phyloP scores from a whole-genome alignment of 495 filamentous ascomycete species.

The Terfezia boudieri region DNA sequence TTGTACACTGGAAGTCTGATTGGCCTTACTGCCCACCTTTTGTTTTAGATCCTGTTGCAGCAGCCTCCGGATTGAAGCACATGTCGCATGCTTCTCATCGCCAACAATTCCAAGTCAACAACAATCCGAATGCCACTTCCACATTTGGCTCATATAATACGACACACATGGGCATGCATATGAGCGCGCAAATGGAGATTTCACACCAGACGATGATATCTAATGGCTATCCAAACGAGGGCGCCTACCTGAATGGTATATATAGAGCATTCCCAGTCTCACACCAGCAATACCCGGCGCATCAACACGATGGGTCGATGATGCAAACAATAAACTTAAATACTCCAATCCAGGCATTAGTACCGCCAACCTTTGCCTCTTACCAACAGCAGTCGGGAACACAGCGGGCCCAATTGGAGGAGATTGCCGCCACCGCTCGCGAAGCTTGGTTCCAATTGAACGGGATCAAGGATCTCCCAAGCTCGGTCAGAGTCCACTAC shows the following conservation, averaged over 20 bases:
- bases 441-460: slow-evolving; percentile 39
- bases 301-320: slow-evolving; percentile 10
- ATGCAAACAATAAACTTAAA: slow-evolving; percentile 7
- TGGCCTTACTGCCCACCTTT: slow-evolving; percentile 60
- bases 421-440: slow-evolving; percentile 31
- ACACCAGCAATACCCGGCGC: background rate
- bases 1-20: slow-evolving; percentile 55
- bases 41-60: slow-evolving; percentile 29
- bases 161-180: background rate
- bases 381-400: slow-evolving; percentile 17
- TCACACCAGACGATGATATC: background rate
- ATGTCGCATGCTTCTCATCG: slow-evolving; percentile 2
- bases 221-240: slow-evolving; percentile 1
- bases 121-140: background rate
- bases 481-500: slow-evolving; percentile 37
- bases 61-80: slow-evolving; percentile 15
- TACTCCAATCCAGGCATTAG: slow-evolving; percentile 3
- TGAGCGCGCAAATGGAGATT: background rate
- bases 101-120: background rate
- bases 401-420: slow-evolving; percentile 32
- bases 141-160: background rate
- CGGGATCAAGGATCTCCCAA: slow-evolving; percentile 38
- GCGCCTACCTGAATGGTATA: background rate
- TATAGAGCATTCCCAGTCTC: background rate
- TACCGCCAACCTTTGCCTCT: slow-evolving; percentile 6